Evolutionary conservation across 192 early-diverging fungal species (phyloP).

Genomic region (Dissophora ornata): DNA sequence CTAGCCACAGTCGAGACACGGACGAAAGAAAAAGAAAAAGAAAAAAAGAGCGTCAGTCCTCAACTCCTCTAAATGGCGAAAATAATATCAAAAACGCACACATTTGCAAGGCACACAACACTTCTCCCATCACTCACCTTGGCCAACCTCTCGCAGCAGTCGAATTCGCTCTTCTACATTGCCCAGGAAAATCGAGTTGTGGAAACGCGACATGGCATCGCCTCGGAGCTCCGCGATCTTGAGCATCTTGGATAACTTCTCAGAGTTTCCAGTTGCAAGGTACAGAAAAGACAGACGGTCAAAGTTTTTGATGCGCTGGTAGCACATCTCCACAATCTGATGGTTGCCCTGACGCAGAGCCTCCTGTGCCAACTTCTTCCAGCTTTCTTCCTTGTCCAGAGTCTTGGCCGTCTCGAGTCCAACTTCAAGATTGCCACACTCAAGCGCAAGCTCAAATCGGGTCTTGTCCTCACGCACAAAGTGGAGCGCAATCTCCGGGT

Average conservation of each 20-base stretch:
- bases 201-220: constrained; percentile 91
- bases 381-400: constrained; percentile 90
- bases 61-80: not conserved
- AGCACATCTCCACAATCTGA: constrained; percentile 88
- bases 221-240: constrained; percentile 90
- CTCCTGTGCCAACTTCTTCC: constrained; percentile 89
- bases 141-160: constrained; percentile 87
- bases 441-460: constrained; percentile 94
- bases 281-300: constrained; percentile 97
- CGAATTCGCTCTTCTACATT: constrained; percentile 92
- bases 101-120: no score
- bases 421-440: constrained; percentile 97
- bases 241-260: constrained; percentile 95
- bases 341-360: constrained; percentile 93
- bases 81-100: no score
- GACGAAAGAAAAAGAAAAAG: not conserved
- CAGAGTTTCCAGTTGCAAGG: constrained; percentile 88
- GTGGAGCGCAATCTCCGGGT: constrained; percentile 98
- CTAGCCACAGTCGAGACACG: constrained; percentile 43
- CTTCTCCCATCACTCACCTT: constrained; percentile 74
- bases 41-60: not conserved
- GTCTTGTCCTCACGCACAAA: constrained; percentile 98
- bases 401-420: constrained; percentile 94
- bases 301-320: constrained; percentile 92
- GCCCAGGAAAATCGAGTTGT: constrained; percentile 92